phyloP scores from a whole-genome alignment of 179 eudicot genomes.

The Gypsophila paniculata region DNA sequence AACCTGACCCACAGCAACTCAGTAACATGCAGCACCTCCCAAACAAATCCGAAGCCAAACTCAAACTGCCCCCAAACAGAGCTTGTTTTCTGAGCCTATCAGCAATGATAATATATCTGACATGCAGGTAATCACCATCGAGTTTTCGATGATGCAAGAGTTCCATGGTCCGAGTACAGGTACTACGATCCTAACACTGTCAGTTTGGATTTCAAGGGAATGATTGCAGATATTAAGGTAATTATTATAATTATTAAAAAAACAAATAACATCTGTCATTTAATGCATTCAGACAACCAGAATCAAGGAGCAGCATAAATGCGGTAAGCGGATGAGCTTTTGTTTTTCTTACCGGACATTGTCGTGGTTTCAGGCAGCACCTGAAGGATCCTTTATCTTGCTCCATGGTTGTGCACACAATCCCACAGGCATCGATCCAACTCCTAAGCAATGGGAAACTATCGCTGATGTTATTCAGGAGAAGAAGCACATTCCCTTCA shows the following conservation, averaged over 20 bases:
- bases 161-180: slow-evolving; percentile 83
- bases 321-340: background rate
- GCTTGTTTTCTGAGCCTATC: background rate
- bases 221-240: slow-evolving; percentile 77
- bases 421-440: slow-evolving; percentile 83
- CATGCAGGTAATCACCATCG: slow-evolving; percentile 77
- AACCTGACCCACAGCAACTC: too few species aligned
- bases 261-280: background rate
- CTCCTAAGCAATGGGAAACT: slow-evolving; percentile 69
- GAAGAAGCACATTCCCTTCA: slow-evolving; percentile 69
- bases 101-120: background rate
- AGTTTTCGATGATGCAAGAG: slow-evolving; percentile 78
- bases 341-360: background rate
- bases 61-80: too few species aligned
- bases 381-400: slow-evolving; percentile 68
- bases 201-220: slow-evolving; percentile 81
- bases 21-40: too few species aligned
- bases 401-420: slow-evolving; percentile 92
- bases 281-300: too few species aligned
- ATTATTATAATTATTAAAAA: background rate
- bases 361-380: slow-evolving; percentile 58
- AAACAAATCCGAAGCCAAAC: too few species aligned
- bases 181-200: slow-evolving; percentile 77
- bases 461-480: slow-evolving; percentile 72
- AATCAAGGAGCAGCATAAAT: too few species aligned